These are phyloP conservation scores for Gossypium arboreum DNA, from an alignment of 345 rosid genomes.

Conservation along the genomic window DNA sequence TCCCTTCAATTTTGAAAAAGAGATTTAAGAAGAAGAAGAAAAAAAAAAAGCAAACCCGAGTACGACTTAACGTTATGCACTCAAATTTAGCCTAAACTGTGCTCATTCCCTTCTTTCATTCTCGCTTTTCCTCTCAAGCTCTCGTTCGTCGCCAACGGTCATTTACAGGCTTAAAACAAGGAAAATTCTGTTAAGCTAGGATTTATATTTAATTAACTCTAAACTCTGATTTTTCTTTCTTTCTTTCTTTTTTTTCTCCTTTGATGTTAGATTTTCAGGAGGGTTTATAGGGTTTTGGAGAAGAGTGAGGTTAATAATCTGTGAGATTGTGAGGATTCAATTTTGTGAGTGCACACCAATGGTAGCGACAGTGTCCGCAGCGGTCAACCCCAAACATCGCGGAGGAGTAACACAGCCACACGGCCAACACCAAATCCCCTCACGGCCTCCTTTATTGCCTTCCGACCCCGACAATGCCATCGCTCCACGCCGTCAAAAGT, in stretches of 20 bases:
- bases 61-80: constrained; percentile 50
- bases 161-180: background rate
- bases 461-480: constrained; percentile 66
- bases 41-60: background rate
- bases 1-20: background rate
- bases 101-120: background rate
- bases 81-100: constrained; percentile 36
- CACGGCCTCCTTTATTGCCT: constrained; percentile 58
- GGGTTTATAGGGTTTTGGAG: constrained; percentile 17
- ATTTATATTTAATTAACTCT: background rate
- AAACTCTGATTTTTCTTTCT: background rate
- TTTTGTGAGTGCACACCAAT: constrained; percentile 33
- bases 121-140: constrained; percentile 11
- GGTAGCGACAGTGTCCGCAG: constrained; percentile 63
- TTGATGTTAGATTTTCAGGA: background rate
- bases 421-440: constrained; percentile 23
- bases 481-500: constrained; percentile 54
- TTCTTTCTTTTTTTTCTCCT: background rate
- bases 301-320: constrained; percentile 19
- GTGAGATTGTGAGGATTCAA: constrained; percentile 26
- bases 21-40: background rate
- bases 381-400: constrained; percentile 38
- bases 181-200: background rate
- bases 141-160: constrained; percentile 52
- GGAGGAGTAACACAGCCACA: constrained; percentile 19